phyloP scores from a whole-genome alignment of 352 stramenopile genomes.

The Proteromonas lacertae region DNA sequence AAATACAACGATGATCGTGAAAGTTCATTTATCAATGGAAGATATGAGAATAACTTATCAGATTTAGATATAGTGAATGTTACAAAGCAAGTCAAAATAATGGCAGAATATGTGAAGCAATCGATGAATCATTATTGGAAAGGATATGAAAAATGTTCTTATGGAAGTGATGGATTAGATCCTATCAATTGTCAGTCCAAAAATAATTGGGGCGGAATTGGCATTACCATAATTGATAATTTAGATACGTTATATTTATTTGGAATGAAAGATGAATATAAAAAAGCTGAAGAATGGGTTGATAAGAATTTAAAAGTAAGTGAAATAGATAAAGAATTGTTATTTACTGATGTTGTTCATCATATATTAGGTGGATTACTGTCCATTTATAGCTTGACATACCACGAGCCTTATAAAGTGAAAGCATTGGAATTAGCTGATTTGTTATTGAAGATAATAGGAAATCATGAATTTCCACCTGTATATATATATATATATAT shows the following conservation, averaged over 20 bases:
- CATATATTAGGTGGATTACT: slow-evolving; percentile 76
- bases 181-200: slow-evolving; percentile 20
- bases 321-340: slow-evolving; percentile 23
- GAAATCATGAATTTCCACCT: slow-evolving; percentile 48
- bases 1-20: too few relatives aligned
- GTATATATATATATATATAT: slow-evolving; percentile 9
- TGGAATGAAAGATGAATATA: slow-evolving; percentile 55
- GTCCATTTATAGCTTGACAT: slow-evolving; percentile 54
- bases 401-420: slow-evolving; percentile 38
- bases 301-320: slow-evolving; percentile 16
- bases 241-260: slow-evolving; percentile 90
- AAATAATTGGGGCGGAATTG: slow-evolving; percentile 42
- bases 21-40: too few relatives aligned
- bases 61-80: too few relatives aligned
- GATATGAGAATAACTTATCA: too few relatives aligned
- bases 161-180: slow-evolving; percentile 66
- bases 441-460: slow-evolving; percentile 42
- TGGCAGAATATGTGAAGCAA: slow-evolving; percentile 16
- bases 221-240: slow-evolving; percentile 51
- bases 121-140: slow-evolving; percentile 33
- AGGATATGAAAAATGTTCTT: slow-evolving; percentile 64
- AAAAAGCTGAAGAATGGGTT: slow-evolving; percentile 43
- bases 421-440: slow-evolving; percentile 63
- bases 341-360: slow-evolving; percentile 94
- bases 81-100: too few relatives aligned